Conservation (phyloP, 1,284 basidiomycete species). For the Cryptococcus sp. region DNA sequence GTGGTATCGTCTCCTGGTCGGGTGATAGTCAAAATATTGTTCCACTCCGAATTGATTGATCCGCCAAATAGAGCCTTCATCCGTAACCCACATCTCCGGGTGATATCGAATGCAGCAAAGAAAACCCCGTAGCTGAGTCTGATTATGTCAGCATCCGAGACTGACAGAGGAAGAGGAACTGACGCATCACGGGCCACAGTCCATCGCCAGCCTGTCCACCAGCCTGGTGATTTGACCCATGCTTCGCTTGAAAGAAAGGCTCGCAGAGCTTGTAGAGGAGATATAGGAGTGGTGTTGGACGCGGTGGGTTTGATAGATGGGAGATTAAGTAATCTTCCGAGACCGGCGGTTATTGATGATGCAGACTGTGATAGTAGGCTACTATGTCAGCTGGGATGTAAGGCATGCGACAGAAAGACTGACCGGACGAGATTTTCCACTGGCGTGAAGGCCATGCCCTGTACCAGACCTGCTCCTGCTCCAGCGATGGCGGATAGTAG, state of each 20-base stretch:
- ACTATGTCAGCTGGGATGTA: conserved; percentile 3
- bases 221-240: conserved; percentile 34
- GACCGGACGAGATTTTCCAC: conserved; percentile 46
- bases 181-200: conserved; percentile 39
- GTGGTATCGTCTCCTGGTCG: conserved; percentile 1
- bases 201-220: conserved; percentile 47
- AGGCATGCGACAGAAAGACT: not conserved
- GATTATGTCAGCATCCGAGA: not conserved
- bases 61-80: conserved; percentile 40
- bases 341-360: conserved; percentile 17
- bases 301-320: conserved; percentile 15
- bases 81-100: conserved; percentile 37
- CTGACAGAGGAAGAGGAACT: conserved; percentile 8
- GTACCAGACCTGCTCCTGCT: conserved; percentile 41
- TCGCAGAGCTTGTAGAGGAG: conserved; percentile 31
- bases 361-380: conserved; percentile 33
- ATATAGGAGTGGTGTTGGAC: conserved; percentile 14
- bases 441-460: conserved; percentile 45
- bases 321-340: conserved; percentile 20
- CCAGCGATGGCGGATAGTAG: conserved; percentile 42
- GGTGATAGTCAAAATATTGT: conserved; percentile 17
- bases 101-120: conserved; percentile 47
- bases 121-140: conserved; percentile 44
- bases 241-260: conserved; percentile 32
- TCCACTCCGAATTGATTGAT: conserved; percentile 15